phyloP scores from a whole-genome alignment of 2,329 filamentous ascomycete species.

The Fusarium secorum region DNA sequence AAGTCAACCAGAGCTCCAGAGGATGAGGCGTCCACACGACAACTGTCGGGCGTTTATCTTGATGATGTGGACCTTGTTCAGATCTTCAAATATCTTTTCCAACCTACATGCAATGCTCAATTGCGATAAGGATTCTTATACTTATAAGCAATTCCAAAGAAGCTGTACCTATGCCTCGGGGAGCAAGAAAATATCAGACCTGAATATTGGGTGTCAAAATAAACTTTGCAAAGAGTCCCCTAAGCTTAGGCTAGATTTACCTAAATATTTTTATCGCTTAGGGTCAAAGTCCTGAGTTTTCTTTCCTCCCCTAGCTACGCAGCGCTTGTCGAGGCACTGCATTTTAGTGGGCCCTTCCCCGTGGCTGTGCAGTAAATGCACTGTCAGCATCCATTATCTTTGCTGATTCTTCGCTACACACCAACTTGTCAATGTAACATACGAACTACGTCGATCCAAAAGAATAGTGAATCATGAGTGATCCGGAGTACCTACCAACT shows the following conservation, averaged over 20 bases:
- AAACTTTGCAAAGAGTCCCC: neutral
- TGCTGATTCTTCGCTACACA: too few relatives aligned
- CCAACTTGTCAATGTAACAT: neutral
- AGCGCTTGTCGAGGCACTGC: neutral
- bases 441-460: neutral
- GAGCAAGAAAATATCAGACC: neutral
- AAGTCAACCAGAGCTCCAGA: neutral
- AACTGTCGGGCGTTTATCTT: neutral
- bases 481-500: fast-evolving
- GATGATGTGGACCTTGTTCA: too few relatives aligned
- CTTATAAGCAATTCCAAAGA: neutral
- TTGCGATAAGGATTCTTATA: neutral
- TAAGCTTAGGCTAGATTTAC: neutral
- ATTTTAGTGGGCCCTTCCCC: neutral
- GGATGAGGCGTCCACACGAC: neutral
- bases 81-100: too few relatives aligned
- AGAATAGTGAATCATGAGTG: neutral
- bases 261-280: neutral
- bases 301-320: neutral
- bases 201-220: neutral
- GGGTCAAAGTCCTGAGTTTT: neutral
- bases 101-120: neutral
- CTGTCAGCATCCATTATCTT: neutral
- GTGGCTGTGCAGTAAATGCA: neutral
- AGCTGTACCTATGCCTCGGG: neutral